Percentiles rank a stretch among this genome's conserved stretches.
Evolutionary conservation across 2,329 filamentous ascomycete species (phyloP).

Genomic region (Colletotrichum aenigma): DNA sequence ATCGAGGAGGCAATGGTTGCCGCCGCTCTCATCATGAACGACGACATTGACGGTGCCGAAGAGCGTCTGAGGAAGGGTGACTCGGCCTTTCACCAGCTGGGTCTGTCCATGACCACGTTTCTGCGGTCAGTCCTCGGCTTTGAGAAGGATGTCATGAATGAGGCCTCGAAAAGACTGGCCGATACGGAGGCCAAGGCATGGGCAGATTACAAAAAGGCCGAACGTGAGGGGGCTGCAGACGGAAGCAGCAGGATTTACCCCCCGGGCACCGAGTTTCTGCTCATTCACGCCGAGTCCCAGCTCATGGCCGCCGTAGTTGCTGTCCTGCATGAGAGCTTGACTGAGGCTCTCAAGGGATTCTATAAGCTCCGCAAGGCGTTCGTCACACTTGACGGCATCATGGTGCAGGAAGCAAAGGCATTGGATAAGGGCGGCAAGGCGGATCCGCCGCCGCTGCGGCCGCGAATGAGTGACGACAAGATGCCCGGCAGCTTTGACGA

Average conservation of each 20-base stretch:
- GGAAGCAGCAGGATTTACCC: conserved; percentile 66
- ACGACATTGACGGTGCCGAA: conserved; percentile 88
- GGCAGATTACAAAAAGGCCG: conserved; percentile 76
- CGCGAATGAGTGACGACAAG: conserved; percentile 27
- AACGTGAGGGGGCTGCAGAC: conserved; percentile 37
- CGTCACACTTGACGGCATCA: conserved; percentile 78
- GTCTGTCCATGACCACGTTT: conserved; percentile 81
- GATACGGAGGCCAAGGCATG: conserved; percentile 79
- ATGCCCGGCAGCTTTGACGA: conserved; percentile 44
- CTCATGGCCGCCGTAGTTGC: conserved; percentile 88
- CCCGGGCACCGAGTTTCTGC: conserved; percentile 82
- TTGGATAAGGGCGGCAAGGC: conserved; percentile 27
- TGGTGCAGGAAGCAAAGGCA: conserved; percentile 71
- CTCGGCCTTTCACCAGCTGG: conserved; percentile 89
- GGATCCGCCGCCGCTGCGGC: conserved; percentile 17
- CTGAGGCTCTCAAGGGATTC: conserved; percentile 89
- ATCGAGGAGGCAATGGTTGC: conserved; percentile 67
- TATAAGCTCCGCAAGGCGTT: conserved; percentile 93
- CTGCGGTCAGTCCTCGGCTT: conserved; percentile 87
- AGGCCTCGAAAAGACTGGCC: conserved; percentile 74
- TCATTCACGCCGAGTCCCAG: conserved; percentile 85
- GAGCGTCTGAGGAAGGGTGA: conserved; percentile 70
- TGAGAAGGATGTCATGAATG: conserved; percentile 88
- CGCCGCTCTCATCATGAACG: conserved; percentile 79
- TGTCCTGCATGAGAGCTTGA: conserved; percentile 90